Percentiles rank a stretch among this genome's conserved stretches.
Evolutionary conservation across 1,284 basidiomycete genomes (phyloP).

Genomic region (Butyriboletus appendiculatus): DNA sequence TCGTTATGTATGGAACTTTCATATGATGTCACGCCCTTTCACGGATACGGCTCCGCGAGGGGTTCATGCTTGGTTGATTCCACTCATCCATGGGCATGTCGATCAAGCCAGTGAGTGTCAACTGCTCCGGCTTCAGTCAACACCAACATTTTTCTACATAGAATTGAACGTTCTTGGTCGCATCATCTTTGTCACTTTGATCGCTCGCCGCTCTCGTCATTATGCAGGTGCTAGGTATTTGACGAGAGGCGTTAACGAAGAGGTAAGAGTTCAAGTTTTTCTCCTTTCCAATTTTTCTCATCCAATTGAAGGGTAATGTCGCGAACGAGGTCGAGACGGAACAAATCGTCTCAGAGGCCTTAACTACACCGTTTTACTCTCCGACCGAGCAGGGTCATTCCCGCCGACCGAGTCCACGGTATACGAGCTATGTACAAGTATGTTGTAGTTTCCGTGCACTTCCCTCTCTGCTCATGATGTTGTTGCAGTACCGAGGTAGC

Average conservation of each 20-base stretch:
- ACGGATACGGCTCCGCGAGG: constrained; percentile 28
- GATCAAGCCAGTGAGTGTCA: constrained; percentile 91
- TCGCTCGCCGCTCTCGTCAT: constrained; percentile 92
- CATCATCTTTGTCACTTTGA: constrained; percentile 91
- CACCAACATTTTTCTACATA: constrained; percentile 35
- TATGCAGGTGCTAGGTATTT: constrained; percentile 96
- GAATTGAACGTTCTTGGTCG: constrained; percentile 91
- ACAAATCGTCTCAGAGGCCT: constrained; percentile 94
- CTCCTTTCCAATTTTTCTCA: not conserved
- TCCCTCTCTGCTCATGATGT: not conserved
- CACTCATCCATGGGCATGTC: constrained; percentile 94
- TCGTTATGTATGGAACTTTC: constrained; percentile 96
- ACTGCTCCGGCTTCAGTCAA: not conserved
- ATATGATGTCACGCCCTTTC: constrained; percentile 79
- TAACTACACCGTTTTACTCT: constrained; percentile 90
- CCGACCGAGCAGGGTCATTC: constrained; percentile 43
- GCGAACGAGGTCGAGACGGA: constrained; percentile 99
- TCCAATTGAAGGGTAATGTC: constrained; percentile 82
- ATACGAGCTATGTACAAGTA: constrained; percentile 93
- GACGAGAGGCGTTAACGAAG: constrained; percentile 93
- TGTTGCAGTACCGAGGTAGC: constrained; percentile 82
- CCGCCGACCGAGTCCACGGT: constrained; percentile 75
- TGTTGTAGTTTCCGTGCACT: not conserved
- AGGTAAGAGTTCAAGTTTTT: constrained; percentile 45
- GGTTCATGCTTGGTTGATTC: constrained; percentile 78